phyloP scores from a whole-genome alignment of 441 rosid genomes.

The Biscutella laevigata region DNA sequence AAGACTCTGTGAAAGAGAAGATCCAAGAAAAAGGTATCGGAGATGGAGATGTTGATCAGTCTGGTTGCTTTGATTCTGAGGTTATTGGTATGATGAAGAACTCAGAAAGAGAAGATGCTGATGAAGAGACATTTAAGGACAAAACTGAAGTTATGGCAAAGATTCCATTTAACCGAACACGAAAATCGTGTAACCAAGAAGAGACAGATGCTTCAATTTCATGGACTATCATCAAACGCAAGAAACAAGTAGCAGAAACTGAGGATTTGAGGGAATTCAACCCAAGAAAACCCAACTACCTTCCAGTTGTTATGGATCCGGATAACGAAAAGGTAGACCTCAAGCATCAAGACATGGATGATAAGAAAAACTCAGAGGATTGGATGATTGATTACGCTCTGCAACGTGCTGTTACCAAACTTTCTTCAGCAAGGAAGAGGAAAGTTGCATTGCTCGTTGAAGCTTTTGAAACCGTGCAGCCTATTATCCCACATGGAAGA shows the following conservation, averaged over 20 bases:
- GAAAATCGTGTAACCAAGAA: constrained; percentile 30
- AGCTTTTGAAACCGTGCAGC: constrained; percentile 58
- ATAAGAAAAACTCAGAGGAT: constrained; percentile 49
- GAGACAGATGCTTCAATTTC: constrained; percentile 19
- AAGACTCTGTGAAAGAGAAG: neutral
- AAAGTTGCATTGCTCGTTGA: constrained; percentile 66
- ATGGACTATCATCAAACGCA: constrained; percentile 35
- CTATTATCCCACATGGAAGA: constrained; percentile 38
- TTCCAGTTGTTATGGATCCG: constrained; percentile 44
- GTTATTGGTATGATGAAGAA: neutral
- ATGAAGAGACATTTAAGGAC: constrained; percentile 24
- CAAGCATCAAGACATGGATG: constrained; percentile 49
- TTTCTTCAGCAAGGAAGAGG: constrained; percentile 52
- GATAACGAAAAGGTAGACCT: constrained; percentile 56
- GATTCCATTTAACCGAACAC: constrained; percentile 10
- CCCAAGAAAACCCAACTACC: constrained; percentile 74
- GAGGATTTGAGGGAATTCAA: constrained; percentile 47
- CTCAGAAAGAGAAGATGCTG: constrained; percentile 11
- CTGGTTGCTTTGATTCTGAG: constrained; percentile 1
- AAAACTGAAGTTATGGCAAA: constrained; percentile 18
- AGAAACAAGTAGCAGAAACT: constrained; percentile 20
- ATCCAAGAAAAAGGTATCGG: constrained; percentile 10
- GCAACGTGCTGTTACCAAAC: constrained; percentile 48
- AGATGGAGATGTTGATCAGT: constrained; percentile 9
- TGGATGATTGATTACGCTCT: constrained; percentile 71